Percentiles rank a stretch among this genome's conserved stretches.
phyloP scores from a whole-genome alignment of 148 eudicot species.

The Agrostemma githago region DNA sequence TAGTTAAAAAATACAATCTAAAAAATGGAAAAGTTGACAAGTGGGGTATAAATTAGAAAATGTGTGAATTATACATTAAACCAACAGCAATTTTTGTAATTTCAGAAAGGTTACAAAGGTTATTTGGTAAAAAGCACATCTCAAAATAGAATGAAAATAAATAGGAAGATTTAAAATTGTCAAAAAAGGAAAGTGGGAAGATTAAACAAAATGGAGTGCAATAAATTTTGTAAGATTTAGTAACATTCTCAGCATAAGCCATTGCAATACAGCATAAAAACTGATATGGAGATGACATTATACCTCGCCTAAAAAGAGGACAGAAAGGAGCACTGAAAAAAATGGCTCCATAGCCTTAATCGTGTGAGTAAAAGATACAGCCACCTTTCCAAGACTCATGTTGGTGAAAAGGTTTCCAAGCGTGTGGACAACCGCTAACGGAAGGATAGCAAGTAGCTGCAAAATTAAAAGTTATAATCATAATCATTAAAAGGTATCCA shows the following conservation, averaged over 20 bases:
- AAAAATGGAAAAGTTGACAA: no score
- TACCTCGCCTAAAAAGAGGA: constrained; percentile 83
- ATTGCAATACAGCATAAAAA: neutral
- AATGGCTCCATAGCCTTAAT: constrained; percentile 99
- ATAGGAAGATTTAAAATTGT: no score
- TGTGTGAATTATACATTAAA: no score
- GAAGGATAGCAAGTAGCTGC: constrained; percentile 80
- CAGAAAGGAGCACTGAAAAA: constrained; percentile 81
- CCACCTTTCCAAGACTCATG: constrained; percentile 96
- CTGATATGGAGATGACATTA: neutral
- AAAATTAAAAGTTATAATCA: constrained; percentile 14
- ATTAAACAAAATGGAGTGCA: no score
- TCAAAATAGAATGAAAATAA: no score
- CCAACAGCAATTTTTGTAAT: no score
- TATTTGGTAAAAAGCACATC: no score
- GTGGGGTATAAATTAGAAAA: no score
- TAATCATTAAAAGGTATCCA: neutral
- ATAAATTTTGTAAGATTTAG: neutral
- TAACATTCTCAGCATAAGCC: neutral
- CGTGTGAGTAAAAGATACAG: constrained; percentile 93
- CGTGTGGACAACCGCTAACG: constrained; percentile 80
- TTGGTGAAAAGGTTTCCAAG: constrained; percentile 92
- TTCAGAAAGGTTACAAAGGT: no score
- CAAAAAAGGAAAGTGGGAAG: no score
- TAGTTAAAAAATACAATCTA: no score